Conservation (phyloP, 164 flowering plant genomes). For the Vitis rotundifolia region DNA sequence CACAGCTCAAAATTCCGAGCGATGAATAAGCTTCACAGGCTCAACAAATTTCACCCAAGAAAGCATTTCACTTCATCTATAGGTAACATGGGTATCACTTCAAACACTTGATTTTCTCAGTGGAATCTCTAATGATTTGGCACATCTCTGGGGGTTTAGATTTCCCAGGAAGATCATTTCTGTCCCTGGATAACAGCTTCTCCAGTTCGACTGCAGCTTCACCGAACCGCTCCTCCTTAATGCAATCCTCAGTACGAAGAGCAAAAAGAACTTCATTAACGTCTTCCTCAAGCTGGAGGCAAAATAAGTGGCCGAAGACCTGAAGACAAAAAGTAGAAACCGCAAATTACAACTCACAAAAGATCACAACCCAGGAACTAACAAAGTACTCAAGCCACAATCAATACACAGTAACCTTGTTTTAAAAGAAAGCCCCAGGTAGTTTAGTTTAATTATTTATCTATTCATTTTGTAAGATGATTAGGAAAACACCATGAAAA, state of each 20-base stretch:
- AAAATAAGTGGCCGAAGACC: conserved; percentile 70
- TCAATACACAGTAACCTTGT: too few species aligned
- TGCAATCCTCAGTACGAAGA: conserved; percentile 33
- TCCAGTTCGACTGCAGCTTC: conserved; percentile 51
- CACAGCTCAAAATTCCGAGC: background rate
- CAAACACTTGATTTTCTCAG: conserved; percentile 56
- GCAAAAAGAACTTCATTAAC: conserved; percentile 85
- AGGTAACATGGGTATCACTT: conserved; percentile 13
- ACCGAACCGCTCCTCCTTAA: conserved; percentile 38
- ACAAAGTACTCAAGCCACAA: too few species aligned
- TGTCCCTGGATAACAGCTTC: conserved; percentile 27
- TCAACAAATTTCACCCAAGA: background rate
- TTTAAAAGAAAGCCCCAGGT: too few species aligned
- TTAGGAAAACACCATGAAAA: too few species aligned
- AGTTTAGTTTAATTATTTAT: too few species aligned
- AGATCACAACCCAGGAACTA: too few species aligned
- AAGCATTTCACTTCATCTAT: background rate
- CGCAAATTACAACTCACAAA: background rate
- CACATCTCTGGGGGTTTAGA: conserved; percentile 39
- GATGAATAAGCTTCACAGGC: background rate
- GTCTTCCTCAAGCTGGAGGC: conserved; percentile 83
- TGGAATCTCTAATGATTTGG: conserved; percentile 41
- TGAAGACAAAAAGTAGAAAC: conserved; percentile 24
- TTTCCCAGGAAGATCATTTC: background rate
- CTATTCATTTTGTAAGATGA: too few species aligned